Conservation (phyloP, 2,329 filamentous ascomycete species). For the Thielaviopsis euricoi region DNA sequence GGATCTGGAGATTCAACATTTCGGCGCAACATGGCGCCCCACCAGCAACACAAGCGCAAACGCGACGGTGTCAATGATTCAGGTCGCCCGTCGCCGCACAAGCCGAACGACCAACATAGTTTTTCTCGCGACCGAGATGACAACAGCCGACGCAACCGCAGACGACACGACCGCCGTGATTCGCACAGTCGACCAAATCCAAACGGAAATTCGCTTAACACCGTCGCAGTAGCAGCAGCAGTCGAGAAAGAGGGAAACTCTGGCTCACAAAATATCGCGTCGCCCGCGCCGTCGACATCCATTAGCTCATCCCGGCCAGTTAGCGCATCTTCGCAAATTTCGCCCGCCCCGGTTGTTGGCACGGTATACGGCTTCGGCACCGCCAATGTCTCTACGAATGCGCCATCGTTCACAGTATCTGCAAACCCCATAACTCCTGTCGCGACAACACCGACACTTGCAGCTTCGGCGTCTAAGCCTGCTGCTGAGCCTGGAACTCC, state of each 20-base stretch:
- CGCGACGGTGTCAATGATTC: slow-evolving; percentile 30
- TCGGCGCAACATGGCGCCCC: slow-evolving; percentile 34
- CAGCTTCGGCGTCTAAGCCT: neutral
- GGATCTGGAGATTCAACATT: slow-evolving; percentile 12
- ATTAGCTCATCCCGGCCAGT: slow-evolving; percentile 8
- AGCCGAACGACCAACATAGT: slow-evolving; percentile 37
- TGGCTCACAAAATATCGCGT: slow-evolving; percentile 1
- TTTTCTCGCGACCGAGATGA: slow-evolving; percentile 42
- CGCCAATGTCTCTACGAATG: slow-evolving; percentile 13
- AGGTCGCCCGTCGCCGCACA: slow-evolving; percentile 42
- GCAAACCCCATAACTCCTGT: neutral
- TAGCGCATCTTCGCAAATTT: slow-evolving; percentile 10
- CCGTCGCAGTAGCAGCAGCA: neutral
- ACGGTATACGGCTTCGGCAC: slow-evolving; percentile 3
- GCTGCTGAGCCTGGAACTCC: neutral
- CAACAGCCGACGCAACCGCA: slow-evolving; percentile 25
- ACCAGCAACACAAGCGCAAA: slow-evolving; percentile 35
- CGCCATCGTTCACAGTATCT: neutral
- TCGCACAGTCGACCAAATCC: slow-evolving; percentile 24
- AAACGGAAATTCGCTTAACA: neutral
- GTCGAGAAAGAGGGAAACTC: slow-evolving; percentile 1
- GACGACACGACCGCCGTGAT: slow-evolving; percentile 35
- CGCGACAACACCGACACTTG: neutral
- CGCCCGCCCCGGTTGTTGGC: neutral
- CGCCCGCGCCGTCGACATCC: slow-evolving; percentile 5